Evolutionary conservation across 2,329 filamentous ascomycete genomes (phyloP).

Genomic region (Botrytis galanthina): DNA sequence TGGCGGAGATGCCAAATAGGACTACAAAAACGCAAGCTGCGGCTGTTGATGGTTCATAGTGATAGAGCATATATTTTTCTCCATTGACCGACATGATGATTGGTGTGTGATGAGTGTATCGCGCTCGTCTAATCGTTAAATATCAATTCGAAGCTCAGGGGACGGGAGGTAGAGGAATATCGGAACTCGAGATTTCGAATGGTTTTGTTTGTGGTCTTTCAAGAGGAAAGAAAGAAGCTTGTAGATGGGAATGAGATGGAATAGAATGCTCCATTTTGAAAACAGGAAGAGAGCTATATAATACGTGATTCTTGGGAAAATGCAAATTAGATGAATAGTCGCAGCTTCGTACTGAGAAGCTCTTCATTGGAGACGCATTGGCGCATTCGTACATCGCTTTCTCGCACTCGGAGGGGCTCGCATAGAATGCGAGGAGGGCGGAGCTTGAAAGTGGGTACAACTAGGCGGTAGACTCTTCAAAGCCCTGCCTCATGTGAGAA

Average conservation of each 20-base stretch:
- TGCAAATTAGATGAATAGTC: background rate
- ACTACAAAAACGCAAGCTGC: conserved; percentile 25
- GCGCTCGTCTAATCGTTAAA: background rate
- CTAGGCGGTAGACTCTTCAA: background rate
- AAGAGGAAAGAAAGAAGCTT: background rate
- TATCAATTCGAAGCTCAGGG: background rate
- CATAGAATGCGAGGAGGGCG: background rate
- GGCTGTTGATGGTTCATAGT: conserved; percentile 26
- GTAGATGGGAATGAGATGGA: background rate
- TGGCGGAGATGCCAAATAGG: conserved; percentile 21
- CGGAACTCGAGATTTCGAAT: background rate
- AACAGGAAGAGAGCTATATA: background rate
- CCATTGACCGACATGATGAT: conserved; percentile 1
- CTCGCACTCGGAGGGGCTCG: background rate
- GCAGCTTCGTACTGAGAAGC: background rate
- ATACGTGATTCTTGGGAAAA: background rate
- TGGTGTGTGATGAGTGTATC: background rate
- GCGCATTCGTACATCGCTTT: background rate
- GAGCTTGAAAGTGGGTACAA: background rate
- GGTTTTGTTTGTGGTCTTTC: background rate
- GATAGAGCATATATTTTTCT: conserved; percentile 19
- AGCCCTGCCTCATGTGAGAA: background rate
- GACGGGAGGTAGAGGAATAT: background rate
- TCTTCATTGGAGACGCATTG: background rate
- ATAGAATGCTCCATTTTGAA: background rate